Base-by-base conservation (phyloP, 2,329 filamentous ascomycete species). In the Juglanconis sp. region DNA sequence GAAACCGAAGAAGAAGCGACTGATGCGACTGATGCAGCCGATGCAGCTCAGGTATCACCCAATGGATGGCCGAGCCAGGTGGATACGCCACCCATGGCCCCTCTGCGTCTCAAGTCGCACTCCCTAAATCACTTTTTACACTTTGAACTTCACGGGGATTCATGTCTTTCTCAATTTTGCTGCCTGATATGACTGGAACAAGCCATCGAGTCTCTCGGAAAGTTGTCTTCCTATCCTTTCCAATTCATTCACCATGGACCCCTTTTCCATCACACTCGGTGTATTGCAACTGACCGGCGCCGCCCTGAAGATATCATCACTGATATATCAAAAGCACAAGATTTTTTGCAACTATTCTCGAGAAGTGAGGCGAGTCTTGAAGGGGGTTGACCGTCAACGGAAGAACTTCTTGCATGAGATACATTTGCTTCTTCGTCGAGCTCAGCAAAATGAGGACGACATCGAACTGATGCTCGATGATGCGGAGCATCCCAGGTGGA, bases 291-390 rank as follows among this genome's bases (percentile, higher is more conserved):
- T 61, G 1, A 38, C 52, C 15, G 54, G 49, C 9, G 11, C n/a
- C 10, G 44, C 49, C 0, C 30, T 61, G 11, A 57, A 57, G 49
- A 32, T 46, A 2, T 57, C 31, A 3, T 36, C 7, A 24, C 1
- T 56, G 2, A n/a, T 61, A 30, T 42, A 46, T 5, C 47, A 49
- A 34, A 57, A 57, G 51, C 36, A 54, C 8, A 54, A 50, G 13
- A 36, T 46, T 13, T 57, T 61, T 36, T 35, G 59, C 15, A 47
- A 57, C 15, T 57, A 57, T 35, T 57, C 54, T 10, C 32, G 46
- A 36, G 59, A 62, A 13, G 13, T 49, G 1, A n/a, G 1, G 1
- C 15, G 55, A 11, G 42, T 52, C 5, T 31, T 47, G 3, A 58
- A 44, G 30, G 15, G 7, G 13, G 5, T 58, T 5, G 8, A 40